Conservation (phyloP, 495 filamentous ascomycete species). For the Melanomma pulvis-pyrius region DNA sequence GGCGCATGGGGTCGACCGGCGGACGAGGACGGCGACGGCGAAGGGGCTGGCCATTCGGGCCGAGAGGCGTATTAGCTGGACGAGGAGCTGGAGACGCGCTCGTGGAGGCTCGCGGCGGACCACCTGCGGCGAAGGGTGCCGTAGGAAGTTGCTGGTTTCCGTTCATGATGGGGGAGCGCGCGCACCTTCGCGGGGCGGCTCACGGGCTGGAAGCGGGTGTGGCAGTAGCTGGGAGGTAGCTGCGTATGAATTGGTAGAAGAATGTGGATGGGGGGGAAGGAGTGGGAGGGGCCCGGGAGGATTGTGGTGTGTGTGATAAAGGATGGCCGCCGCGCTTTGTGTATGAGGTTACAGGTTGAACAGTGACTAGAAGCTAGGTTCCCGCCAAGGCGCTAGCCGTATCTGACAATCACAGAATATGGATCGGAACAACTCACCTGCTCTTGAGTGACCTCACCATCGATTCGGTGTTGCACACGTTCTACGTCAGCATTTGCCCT, state of each 20-base stretch:
- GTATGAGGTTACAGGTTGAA: background rate
- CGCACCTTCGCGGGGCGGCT: slow-evolving; percentile 12
- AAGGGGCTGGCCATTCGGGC: slow-evolving; percentile 25
- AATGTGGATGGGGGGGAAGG: slow-evolving; percentile 15
- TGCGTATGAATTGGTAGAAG: slow-evolving; percentile 2
- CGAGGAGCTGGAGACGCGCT: slow-evolving; percentile 59
- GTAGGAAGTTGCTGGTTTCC: slow-evolving; percentile 7
- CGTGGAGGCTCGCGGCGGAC: slow-evolving; percentile 46
- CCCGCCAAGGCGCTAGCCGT: too few species aligned
- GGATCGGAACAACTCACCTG: too few species aligned
- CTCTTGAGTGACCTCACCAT: background rate
- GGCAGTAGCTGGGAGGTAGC: background rate
- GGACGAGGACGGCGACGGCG: slow-evolving; percentile 15
- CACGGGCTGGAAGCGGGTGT: background rate
- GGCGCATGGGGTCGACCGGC: slow-evolving; percentile 26
- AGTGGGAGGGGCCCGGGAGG: background rate
- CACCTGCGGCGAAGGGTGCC: slow-evolving; percentile 18
- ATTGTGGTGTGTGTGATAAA: background rate
- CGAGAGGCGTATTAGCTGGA: slow-evolving; percentile 29
- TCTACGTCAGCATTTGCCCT: background rate
- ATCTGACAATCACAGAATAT: too few species aligned
- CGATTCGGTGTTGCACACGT: background rate
- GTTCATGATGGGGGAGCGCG: slow-evolving; percentile 27
- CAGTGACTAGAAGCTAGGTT: too few species aligned
- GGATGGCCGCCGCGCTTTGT: background rate